Evolutionary conservation across 495 filamentous ascomycete species (phyloP).

Genomic region (Penicillium longicatenatum): DNA sequence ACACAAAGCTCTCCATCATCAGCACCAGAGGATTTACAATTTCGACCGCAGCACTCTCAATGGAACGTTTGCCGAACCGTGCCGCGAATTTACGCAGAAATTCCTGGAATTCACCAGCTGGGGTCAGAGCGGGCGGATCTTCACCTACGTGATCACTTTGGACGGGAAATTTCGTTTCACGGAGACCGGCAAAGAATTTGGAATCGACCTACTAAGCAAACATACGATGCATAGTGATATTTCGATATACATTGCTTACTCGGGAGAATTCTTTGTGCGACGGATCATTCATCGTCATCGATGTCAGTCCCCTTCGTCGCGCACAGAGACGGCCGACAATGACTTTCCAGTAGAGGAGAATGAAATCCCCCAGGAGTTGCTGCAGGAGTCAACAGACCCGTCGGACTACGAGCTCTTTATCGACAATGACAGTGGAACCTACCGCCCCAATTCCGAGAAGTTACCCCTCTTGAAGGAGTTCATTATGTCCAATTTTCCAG

Average conservation of each 20-base stretch:
- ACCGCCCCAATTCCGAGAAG: conserved; percentile 76
- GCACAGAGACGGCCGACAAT: background rate
- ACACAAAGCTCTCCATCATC: conserved; percentile 83
- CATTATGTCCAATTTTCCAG: conserved; percentile 69
- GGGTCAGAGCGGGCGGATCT: conserved; percentile 81
- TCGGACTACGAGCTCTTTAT: conserved; percentile 82
- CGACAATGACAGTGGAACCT: conserved; percentile 94
- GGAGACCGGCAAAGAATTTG: conserved; percentile 92
- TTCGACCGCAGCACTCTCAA: conserved; percentile 73
- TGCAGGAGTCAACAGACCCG: conserved; percentile 54
- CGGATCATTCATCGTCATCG: conserved; percentile 53
- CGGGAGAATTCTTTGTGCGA: conserved; percentile 90
- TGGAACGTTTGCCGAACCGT: conserved; percentile 60
- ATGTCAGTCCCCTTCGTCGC: conserved; percentile 16
- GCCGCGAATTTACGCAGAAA: conserved; percentile 65
- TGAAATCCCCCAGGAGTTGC: conserved; percentile 40
- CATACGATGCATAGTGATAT: conserved; percentile 96
- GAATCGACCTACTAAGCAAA: conserved; percentile 87
- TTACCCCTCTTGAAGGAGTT: conserved; percentile 71
- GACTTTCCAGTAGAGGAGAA: conserved; percentile 43
- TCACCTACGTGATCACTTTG: conserved; percentile 89
- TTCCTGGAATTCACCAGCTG: conserved; percentile 87
- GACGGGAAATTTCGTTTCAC: conserved; percentile 87
- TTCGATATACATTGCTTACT: conserved; percentile 83
- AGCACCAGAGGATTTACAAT: conserved; percentile 87